Base-by-base conservation (phyloP, 176 grass and related monocot genomes). In the Aegilops umbellulata region DNA sequence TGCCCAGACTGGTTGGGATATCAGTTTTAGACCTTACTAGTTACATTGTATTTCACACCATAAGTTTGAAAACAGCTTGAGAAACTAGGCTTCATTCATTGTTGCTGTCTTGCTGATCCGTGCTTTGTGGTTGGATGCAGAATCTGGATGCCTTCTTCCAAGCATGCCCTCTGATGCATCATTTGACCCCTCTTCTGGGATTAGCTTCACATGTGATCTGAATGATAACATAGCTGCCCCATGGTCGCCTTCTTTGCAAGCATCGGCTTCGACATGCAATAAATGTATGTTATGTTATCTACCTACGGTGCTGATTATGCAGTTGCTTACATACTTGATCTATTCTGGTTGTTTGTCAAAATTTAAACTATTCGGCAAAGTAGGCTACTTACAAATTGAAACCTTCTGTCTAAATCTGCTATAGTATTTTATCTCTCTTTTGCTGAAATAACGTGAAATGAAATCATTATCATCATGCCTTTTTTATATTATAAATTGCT, bases 171-270 rank as follows among this genome's bases (percentile, higher is more conserved):
- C 97, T 31, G 97, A 99, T 80, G 97, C 92, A 80, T 96, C 93
- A 4, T 89, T 99, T 22, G 97, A 98, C 68, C 92, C 69, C 17
- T 38, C 71, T 74, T 86, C 93, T 30, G 97, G 97, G 60, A 90
- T 98, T 77, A 98, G 97, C 71, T 98, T 98, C 88, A 98, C 97
- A 74, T 96, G 97, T 57, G 97, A 98, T 88, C 85, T 98, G 88
- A 98, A 98, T 91, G 97, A 98, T 73, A 98, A 98, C 81, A 98
- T 98, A 68, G 97, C 97, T 0, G 97, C 97, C 29, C 97, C 97
- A 79, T 98, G 97, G 97, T 87, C 94, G 81, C 87, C 97, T 74
- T 92, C 90, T 81, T 78, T 80, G 79, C 85, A 94, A 80, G 74
- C 86, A 73, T 70, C 93, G 36, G 77, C 94, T 53, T 92, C 97